Evolutionary conservation across 2,329 filamentous ascomycete genomes (phyloP).

Genomic region (Colletotrichum sp.): DNA sequence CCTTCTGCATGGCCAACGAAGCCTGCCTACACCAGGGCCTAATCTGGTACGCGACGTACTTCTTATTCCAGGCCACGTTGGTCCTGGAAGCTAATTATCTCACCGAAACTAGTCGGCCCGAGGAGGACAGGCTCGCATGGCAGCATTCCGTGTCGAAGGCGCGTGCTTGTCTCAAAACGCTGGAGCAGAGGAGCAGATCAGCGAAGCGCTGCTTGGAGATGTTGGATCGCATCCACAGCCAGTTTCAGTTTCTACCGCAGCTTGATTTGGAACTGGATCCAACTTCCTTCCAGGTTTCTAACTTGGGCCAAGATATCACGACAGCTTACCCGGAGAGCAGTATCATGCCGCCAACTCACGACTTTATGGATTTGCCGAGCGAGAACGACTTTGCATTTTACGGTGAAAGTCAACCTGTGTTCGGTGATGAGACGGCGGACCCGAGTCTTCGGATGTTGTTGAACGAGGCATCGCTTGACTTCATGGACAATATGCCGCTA

Average conservation of each 20-base stretch:
- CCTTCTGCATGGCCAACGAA: conserved; percentile 34
- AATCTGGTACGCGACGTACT: conserved; percentile 48
- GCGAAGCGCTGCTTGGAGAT: background rate
- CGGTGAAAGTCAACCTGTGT: background rate
- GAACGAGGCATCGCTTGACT: background rate
- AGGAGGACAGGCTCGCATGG: background rate
- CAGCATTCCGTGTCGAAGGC: conserved; percentile 4
- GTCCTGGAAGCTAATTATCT: conserved; percentile 41
- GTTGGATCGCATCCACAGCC: conserved; percentile 3
- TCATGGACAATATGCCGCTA: conserved; percentile 1
- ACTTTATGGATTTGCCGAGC: background rate
- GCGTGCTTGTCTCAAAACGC: background rate
- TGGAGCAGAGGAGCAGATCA: background rate
- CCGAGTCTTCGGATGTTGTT: background rate
- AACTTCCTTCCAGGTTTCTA: background rate
- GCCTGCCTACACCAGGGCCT: conserved; percentile 34
- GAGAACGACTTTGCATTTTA: conserved; percentile 5
- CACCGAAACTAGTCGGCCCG: background rate
- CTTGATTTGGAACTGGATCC: background rate
- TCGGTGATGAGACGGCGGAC: background rate
- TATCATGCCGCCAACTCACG: background rate
- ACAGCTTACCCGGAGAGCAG: background rate
- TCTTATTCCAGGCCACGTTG: conserved; percentile 47
- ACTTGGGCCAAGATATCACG: background rate
- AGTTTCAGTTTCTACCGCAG: background rate